Conservation (phyloP, 345 rosid genomes). For the Syzygium jambos region DNA sequence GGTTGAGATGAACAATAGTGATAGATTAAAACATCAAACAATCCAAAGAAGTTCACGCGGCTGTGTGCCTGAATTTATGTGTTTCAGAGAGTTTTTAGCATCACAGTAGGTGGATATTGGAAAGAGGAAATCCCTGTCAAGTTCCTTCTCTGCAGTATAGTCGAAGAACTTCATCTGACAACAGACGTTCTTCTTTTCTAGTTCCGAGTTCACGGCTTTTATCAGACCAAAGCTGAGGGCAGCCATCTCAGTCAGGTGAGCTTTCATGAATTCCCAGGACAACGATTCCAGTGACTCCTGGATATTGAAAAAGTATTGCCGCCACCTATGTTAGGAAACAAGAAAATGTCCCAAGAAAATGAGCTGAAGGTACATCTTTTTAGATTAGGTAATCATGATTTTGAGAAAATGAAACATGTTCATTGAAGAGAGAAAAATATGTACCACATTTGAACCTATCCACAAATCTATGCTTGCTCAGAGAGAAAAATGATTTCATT, state of each 20-base stretch:
- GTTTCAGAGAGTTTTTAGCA: not conserved
- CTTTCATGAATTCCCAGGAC: constrained; percentile 54
- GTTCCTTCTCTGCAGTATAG: constrained; percentile 37
- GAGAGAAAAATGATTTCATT: not conserved
- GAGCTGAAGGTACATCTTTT: not conserved
- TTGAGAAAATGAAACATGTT: not conserved
- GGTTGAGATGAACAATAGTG: not conserved
- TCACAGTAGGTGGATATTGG: not conserved
- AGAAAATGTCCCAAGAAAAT: not conserved
- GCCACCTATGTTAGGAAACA: constrained; percentile 13
- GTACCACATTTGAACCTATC: not conserved
- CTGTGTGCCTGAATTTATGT: not conserved
- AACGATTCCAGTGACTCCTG: constrained; percentile 42
- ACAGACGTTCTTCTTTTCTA: constrained; percentile 5
- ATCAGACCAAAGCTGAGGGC: constrained; percentile 53
- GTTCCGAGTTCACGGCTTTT: not conserved
- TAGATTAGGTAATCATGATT: not conserved
- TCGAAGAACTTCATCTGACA: constrained; percentile 45
- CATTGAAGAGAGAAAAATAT: not conserved
- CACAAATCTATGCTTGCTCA: not conserved
- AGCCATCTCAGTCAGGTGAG: constrained; percentile 62
- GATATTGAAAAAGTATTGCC: constrained; percentile 40
- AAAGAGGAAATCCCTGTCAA: constrained; percentile 41
- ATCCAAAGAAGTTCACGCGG: not conserved
- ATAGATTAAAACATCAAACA: not conserved